phyloP scores from a whole-genome alignment of 2,329 filamentous ascomycete genomes.

The Sarocladium kiliense region DNA sequence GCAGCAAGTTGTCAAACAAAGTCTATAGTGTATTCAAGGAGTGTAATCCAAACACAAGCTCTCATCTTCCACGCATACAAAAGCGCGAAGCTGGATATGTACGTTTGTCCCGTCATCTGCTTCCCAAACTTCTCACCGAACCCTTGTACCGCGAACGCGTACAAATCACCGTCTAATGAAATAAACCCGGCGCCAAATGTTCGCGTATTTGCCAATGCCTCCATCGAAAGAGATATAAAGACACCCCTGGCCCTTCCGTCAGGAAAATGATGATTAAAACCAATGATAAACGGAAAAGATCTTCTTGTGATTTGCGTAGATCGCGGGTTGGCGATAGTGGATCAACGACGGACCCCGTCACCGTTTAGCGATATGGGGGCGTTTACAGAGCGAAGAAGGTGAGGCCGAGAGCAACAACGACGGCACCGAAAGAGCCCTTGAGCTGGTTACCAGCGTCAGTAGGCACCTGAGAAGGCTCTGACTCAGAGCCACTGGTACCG shows the following conservation, averaged over 20 bases:
- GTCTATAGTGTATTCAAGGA: constrained; percentile 9
- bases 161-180: constrained; percentile 5
- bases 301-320: background rate
- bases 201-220: background rate
- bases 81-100: constrained; percentile 1
- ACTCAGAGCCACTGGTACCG: constrained; percentile 9
- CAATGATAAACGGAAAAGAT: constrained; percentile 6
- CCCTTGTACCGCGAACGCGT: background rate
- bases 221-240: background rate
- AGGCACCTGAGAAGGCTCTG: background rate
- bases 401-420: constrained; percentile 3
- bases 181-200: constrained; percentile 4
- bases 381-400: constrained; percentile 9
- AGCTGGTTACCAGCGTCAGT: background rate
- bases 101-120: background rate
- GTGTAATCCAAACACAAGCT: constrained; percentile 7
- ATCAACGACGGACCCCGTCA: background rate
- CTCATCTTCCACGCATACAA: background rate
- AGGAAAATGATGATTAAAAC: constrained; percentile 6
- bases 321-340: background rate
- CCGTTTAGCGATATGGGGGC: background rate
- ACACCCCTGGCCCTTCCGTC: background rate
- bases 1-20: background rate
- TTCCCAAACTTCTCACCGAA: background rate
- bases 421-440: constrained; percentile 7